Evolutionary conservation across 345 rosid genomes (phyloP).

Genomic region (Hibiscus syriacus): DNA sequence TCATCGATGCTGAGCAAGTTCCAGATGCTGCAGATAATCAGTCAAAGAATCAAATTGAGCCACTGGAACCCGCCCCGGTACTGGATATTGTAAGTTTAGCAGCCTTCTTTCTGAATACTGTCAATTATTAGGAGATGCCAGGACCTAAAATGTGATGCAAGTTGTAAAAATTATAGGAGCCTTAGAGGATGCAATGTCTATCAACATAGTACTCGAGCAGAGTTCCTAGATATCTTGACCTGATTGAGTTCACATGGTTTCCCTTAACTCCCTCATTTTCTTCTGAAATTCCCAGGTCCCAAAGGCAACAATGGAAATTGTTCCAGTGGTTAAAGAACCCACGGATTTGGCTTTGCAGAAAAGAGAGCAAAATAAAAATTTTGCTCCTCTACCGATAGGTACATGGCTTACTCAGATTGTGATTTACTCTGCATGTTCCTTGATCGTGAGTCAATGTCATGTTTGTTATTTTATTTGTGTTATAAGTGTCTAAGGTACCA

Average conservation of each 20-base stretch:
- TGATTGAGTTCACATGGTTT: not conserved
- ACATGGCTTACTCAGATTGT: constrained; percentile 1
- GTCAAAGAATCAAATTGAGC: constrained; percentile 11
- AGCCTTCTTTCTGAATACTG: not conserved
- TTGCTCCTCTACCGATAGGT: constrained; percentile 37
- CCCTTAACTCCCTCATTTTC: not conserved
- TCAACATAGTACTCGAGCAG: not conserved
- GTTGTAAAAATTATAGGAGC: not conserved
- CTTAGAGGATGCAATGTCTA: not conserved
- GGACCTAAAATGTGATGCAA: not conserved
- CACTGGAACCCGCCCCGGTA: constrained; percentile 22
- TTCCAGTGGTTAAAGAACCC: constrained; percentile 30
- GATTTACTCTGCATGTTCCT: not conserved
- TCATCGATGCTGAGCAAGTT: constrained; percentile 23
- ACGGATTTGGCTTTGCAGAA: constrained; percentile 40
- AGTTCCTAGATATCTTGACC: not conserved
- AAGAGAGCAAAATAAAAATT: constrained; percentile 21
- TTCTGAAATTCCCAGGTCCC: not conserved
- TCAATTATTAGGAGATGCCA: not conserved
- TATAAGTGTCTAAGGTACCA: not conserved
- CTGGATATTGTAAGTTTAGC: constrained; percentile 31
- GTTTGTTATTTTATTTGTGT: not conserved
- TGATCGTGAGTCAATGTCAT: not conserved
- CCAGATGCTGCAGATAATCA: constrained; percentile 8
- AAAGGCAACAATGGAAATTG: constrained; percentile 13